These are phyloP conservation scores for Neocatenulostroma microsporum DNA, from an alignment of 2,329 filamentous ascomycete genomes.

Conservation along the genomic window DNA sequence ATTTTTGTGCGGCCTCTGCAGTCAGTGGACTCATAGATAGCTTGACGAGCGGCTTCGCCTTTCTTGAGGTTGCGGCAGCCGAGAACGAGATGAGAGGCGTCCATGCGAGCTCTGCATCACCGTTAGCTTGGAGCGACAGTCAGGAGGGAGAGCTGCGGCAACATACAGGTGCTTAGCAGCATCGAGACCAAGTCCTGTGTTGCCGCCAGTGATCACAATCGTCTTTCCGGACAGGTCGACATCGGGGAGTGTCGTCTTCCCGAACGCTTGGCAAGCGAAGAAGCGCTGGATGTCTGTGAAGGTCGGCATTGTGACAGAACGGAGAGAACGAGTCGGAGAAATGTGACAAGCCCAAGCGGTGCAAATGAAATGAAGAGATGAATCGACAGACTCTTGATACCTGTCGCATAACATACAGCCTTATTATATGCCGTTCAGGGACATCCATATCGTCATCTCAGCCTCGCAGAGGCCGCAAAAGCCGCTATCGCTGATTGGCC, in stretches of 20 bases:
- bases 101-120: not conserved
- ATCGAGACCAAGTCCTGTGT: constrained; percentile 3
- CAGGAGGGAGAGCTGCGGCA: too few relatives aligned
- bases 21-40: too few relatives aligned
- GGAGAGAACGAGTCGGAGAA: too few relatives aligned
- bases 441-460: too few relatives aligned
- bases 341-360: too few relatives aligned
- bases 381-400: too few relatives aligned
- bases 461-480: too few relatives aligned
- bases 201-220: not conserved
- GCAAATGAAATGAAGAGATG: too few relatives aligned
- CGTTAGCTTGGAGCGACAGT: too few relatives aligned
- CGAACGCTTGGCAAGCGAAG: not conserved
- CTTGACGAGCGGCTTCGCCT: constrained; percentile 6
- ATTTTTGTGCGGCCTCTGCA: not conserved
- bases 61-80: constrained; percentile 2
- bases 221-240: constrained; percentile 2
- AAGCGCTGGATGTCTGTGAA: not conserved
- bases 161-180: constrained; percentile 3
- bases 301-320: constrained; percentile 2
- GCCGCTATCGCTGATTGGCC: too few relatives aligned
- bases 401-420: too few relatives aligned
- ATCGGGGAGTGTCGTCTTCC: not conserved
- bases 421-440: too few relatives aligned
- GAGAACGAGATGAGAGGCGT: not conserved